Conservation (phyloP, 2,329 filamentous ascomycete genomes). For the Colletotrichum zoysiae region DNA sequence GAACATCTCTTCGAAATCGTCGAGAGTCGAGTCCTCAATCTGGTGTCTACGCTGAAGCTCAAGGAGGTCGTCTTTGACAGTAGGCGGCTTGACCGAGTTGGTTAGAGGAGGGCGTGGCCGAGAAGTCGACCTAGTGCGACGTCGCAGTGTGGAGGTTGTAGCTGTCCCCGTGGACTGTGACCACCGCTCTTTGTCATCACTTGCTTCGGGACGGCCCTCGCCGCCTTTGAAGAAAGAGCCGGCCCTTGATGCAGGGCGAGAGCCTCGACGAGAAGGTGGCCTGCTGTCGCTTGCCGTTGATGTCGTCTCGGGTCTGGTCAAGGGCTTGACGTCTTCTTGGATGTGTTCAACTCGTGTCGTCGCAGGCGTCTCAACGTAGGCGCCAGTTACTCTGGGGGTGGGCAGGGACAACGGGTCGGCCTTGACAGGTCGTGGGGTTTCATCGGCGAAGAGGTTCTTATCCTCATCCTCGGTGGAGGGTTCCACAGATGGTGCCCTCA, state of each 20-base stretch:
- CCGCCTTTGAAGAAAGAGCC: conserved; percentile 10
- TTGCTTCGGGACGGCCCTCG: conserved; percentile 23
- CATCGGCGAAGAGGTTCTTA: conserved; percentile 50
- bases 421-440: conserved; percentile 62
- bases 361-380: conserved; percentile 69
- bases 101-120: conserved; percentile 60
- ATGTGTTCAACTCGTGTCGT: conserved; percentile 57
- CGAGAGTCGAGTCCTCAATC: conserved; percentile 71
- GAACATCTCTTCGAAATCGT: conserved; percentile 67
- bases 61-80: conserved; percentile 67
- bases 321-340: conserved; percentile 45
- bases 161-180: conserved; percentile 42
- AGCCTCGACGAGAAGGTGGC: conserved; percentile 27
- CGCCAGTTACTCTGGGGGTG: conserved; percentile 67
- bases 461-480: conserved; percentile 51
- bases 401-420: conserved; percentile 62
- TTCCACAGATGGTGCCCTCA: conserved; percentile 62
- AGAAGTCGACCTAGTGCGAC: conserved; percentile 56
- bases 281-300: conserved; percentile 14
- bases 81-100: conserved; percentile 67
- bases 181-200: conserved; percentile 11
- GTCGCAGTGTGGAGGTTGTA: conserved; percentile 39
- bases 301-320: conserved; percentile 18
- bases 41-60: conserved; percentile 66
- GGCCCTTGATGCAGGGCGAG: conserved; percentile 17